These are phyloP conservation scores for Lumnitzera racemosa DNA, from an alignment of 345 rosid genomes.

Conservation along the genomic window DNA sequence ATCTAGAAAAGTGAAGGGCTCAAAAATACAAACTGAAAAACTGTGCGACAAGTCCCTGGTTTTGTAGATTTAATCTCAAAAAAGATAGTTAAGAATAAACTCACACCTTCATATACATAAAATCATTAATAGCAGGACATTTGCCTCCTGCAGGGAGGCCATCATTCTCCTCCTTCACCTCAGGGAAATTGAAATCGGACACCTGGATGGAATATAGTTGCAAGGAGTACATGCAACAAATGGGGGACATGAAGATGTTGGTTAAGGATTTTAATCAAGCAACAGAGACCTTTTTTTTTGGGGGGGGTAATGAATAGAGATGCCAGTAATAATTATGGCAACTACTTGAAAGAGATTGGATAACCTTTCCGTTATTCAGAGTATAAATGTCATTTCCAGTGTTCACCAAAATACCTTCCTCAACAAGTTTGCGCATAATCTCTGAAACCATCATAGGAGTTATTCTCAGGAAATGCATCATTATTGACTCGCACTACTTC, in stretches of 20 bases:
- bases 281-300: too few relatives aligned
- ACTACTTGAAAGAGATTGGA: slow-evolving; percentile 1
- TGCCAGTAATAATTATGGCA: too few relatives aligned
- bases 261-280: too few relatives aligned
- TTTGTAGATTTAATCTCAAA: too few relatives aligned
- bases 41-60: too few relatives aligned
- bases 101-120: slow-evolving; percentile 70
- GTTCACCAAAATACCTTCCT: slow-evolving; percentile 53
- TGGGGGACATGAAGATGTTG: too few relatives aligned
- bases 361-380: slow-evolving; percentile 54
- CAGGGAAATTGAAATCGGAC: slow-evolving; percentile 41
- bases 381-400: slow-evolving; percentile 56
- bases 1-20: too few relatives aligned
- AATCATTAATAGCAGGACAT: slow-evolving; percentile 41
- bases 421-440: slow-evolving; percentile 72
- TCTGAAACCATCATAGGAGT: slow-evolving; percentile 38
- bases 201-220: slow-evolving; percentile 21
- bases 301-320: too few relatives aligned
- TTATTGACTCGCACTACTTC: too few relatives aligned
- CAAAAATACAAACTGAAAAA: too few relatives aligned
- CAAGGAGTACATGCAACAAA: too few relatives aligned
- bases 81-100: neutral
- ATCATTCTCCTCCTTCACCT: slow-evolving; percentile 73
- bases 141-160: slow-evolving; percentile 30
- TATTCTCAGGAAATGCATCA: neutral